Evolutionary conservation across 2,329 filamentous ascomycete genomes (phyloP).

Genomic region (Triangularia verruculosa): DNA sequence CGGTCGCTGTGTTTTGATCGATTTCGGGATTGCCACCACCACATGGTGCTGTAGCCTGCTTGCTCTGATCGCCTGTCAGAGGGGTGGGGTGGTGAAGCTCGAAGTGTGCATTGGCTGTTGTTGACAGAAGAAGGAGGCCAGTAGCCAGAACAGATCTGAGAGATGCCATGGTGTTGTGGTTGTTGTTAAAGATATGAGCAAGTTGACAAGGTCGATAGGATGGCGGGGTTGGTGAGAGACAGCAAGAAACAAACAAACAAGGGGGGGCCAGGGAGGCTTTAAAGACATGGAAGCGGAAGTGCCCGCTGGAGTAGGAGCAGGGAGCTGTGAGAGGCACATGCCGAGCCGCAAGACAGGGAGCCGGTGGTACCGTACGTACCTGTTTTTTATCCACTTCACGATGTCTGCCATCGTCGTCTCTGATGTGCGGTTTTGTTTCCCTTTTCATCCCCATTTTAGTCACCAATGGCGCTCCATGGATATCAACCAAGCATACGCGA

Average conservation of each 20-base stretch:
- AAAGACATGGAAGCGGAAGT: not conserved
- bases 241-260: not conserved
- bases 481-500: too few species aligned
- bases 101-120: conserved; percentile 51
- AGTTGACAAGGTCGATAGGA: not conserved
- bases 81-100: conserved; percentile 45
- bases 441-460: not conserved
- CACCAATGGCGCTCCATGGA: not conserved
- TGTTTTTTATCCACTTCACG: not conserved
- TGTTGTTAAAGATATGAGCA: not conserved
- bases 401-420: not conserved
- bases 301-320: not conserved
- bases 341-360: conserved; percentile 5
- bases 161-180: conserved; percentile 36
- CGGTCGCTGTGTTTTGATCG: conserved; percentile 35
- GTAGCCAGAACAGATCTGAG: conserved; percentile 37
- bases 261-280: not conserved
- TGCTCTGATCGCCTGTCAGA: conserved; percentile 40
- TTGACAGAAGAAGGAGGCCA: conserved; percentile 37
- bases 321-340: not conserved
- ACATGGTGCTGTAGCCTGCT: conserved; percentile 48
- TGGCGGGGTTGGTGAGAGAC: not conserved
- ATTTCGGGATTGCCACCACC: conserved; percentile 52
- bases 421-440: not conserved
- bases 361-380: not conserved